Percentiles rank a stretch among this genome's conserved stretches.
Evolutionary conservation across 202 grass and related monocot genomes (phyloP).

Genomic region (Panicum virgatum): DNA sequence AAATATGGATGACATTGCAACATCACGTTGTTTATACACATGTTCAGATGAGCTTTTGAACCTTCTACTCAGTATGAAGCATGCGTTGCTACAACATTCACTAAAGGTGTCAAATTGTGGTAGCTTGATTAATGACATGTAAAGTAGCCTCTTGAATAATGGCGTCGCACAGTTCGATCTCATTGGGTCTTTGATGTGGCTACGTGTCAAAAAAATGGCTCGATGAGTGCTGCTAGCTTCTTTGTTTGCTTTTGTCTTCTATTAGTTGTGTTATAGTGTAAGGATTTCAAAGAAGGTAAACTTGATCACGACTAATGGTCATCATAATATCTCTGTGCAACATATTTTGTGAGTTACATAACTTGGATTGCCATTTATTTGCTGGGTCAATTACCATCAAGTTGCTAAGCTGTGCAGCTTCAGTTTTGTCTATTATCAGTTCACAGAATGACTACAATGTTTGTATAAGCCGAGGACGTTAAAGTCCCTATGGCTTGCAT

Average conservation of each 20-base stretch:
- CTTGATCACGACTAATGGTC: background rate
- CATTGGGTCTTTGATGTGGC: background rate
- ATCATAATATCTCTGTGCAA: background rate
- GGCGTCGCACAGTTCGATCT: slow-evolving; percentile 2
- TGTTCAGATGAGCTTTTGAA: slow-evolving; percentile 16
- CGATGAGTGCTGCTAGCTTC: slow-evolving; percentile 1
- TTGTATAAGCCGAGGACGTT: background rate
- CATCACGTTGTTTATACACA: background rate
- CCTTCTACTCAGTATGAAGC: background rate
- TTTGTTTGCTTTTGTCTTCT: background rate
- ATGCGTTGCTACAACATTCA: slow-evolving; percentile 1
- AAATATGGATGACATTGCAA: slow-evolving; percentile 4
- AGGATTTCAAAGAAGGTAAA: background rate
- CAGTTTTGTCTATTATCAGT: slow-evolving; percentile 16
- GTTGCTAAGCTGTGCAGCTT: slow-evolving; percentile 5
- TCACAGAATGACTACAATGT: background rate
- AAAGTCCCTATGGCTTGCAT: slow-evolving; percentile 1
- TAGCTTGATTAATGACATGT: background rate
- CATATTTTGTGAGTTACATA: background rate
- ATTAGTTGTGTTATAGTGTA: background rate
- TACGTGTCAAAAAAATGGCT: slow-evolving; percentile 15
- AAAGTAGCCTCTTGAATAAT: slow-evolving; percentile 3
- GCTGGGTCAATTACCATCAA: slow-evolving; percentile 14
- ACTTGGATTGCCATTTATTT: slow-evolving; percentile 6
- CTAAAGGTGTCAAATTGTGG: slow-evolving; percentile 7